Conservation (phyloP, 2,329 filamentous ascomycete species). For the Colletotrichum sojae region DNA sequence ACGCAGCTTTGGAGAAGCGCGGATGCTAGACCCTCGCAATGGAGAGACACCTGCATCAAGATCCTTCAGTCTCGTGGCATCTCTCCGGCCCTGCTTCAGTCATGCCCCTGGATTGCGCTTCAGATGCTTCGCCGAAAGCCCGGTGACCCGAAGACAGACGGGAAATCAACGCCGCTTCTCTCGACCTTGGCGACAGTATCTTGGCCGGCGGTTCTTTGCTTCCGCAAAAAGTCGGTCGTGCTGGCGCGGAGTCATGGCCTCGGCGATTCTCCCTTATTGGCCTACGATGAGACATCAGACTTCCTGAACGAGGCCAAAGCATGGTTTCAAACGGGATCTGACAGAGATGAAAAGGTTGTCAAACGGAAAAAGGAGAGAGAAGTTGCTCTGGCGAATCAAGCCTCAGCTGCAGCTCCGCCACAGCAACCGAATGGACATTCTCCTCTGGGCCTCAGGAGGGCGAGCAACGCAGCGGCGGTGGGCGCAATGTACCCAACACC, state of each 20-base stretch:
- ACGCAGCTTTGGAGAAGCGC: conserved; percentile 62
- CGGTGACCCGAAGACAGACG: conserved; percentile 58
- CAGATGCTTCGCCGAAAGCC: conserved; percentile 62
- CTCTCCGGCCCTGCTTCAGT: conserved; percentile 57
- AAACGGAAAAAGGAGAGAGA: conserved; percentile 68
- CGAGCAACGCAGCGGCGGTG: conserved; percentile 60
- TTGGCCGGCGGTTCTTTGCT: conserved; percentile 70
- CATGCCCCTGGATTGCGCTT: conserved; percentile 66
- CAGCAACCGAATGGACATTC: conserved; percentile 65
- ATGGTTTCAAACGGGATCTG: conserved; percentile 62
- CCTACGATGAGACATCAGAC: conserved; percentile 61
- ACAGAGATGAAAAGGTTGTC: conserved; percentile 62
- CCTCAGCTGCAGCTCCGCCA: conserved; percentile 58
- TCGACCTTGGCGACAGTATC: conserved; percentile 58
- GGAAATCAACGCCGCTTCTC: conserved; percentile 54
- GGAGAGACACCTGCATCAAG: conserved; percentile 66
- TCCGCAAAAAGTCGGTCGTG: conserved; percentile 62
- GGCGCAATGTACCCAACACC: conserved; percentile 80
- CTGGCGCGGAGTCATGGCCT: conserved; percentile 55
- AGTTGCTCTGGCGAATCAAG: conserved; percentile 56
- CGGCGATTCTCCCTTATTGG: conserved; percentile 55
- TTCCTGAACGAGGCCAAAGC: conserved; percentile 62
- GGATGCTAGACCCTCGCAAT: conserved; percentile 59
- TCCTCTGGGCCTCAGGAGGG: conserved; percentile 64
- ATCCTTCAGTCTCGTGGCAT: conserved; percentile 67